Conservation (phyloP, 2,329 filamentous ascomycete species). For the Magnaporthiopsis rhizophila region DNA sequence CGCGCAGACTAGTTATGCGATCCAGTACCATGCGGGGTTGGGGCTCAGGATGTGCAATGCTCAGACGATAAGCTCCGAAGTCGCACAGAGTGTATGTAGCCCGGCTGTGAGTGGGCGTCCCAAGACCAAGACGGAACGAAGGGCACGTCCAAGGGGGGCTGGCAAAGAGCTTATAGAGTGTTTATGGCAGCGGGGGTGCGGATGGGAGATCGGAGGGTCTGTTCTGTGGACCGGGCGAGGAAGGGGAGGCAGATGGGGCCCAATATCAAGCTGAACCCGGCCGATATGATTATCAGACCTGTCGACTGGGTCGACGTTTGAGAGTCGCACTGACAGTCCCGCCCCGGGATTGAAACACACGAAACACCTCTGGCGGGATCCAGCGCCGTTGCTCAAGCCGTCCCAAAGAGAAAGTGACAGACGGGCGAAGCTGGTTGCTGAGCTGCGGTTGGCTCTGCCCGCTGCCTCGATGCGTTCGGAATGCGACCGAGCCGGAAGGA, state of each 20-base stretch:
- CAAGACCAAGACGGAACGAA: not conserved
- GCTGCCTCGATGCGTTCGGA: not conserved
- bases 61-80: not conserved
- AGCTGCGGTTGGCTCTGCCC: not conserved
- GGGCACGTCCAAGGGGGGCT: not conserved
- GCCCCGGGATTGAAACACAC: slow-evolving; percentile 30
- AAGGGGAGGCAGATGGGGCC: slow-evolving; percentile 8
- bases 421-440: not conserved
- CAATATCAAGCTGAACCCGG: not conserved
- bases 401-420: not conserved
- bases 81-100: not conserved
- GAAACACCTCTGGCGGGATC: slow-evolving; percentile 27
- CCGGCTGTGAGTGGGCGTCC: not conserved
- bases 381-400: slow-evolving; percentile 4
- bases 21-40: not conserved
- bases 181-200: not conserved
- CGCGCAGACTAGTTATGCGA: not conserved
- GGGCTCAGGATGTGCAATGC: not conserved
- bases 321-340: slow-evolving; percentile 27
- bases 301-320: slow-evolving; percentile 30
- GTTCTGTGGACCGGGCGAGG: slow-evolving; percentile 15
- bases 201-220: slow-evolving; percentile 15
- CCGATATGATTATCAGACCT: slow-evolving; percentile 19
- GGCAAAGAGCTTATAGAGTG: not conserved
- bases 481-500: slow-evolving; percentile 2